Conservation (phyloP, 345 rosid species). For the Noccaea caerulescens region DNA sequence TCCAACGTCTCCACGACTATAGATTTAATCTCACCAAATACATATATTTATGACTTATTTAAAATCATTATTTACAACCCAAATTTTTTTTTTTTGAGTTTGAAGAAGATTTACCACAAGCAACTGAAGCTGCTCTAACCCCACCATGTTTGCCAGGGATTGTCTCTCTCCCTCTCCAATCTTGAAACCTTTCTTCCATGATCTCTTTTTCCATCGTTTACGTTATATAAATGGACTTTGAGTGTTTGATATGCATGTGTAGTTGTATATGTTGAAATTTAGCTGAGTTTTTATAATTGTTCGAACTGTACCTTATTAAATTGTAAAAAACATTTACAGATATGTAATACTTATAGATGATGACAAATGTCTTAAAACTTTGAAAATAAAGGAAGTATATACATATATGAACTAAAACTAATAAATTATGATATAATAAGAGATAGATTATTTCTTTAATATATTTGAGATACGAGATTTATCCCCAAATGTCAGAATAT, state of each 20-base stretch:
- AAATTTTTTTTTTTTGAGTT: not conserved
- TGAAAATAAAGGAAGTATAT: not conserved
- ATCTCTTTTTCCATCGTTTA: constrained; percentile 11
- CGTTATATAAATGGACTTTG: not conserved
- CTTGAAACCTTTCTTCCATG: constrained; percentile 32
- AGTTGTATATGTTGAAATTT: constrained; percentile 3
- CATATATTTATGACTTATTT: not conserved
- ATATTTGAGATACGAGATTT: not conserved
- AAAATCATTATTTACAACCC: not conserved
- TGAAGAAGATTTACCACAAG: constrained; percentile 43
- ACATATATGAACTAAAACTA: not conserved
- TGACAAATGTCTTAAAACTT: not conserved
- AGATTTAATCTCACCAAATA: not conserved
- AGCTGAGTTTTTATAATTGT: not conserved
- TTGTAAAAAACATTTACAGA: not conserved
- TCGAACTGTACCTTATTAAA: not conserved
- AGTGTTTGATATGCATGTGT: not conserved
- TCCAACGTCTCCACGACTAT: constrained; percentile 60
- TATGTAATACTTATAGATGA: not conserved
- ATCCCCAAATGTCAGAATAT: no score
- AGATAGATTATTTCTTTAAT: not conserved
- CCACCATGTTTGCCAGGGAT: constrained; percentile 51
- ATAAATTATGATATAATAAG: not conserved
- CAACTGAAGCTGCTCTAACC: constrained; percentile 45
- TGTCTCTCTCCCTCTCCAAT: constrained; percentile 53